Percentiles rank a stretch among this genome's conserved stretches.
Conservation (phyloP, 306 rosid species). For the Astragalus membranaceus region DNA sequence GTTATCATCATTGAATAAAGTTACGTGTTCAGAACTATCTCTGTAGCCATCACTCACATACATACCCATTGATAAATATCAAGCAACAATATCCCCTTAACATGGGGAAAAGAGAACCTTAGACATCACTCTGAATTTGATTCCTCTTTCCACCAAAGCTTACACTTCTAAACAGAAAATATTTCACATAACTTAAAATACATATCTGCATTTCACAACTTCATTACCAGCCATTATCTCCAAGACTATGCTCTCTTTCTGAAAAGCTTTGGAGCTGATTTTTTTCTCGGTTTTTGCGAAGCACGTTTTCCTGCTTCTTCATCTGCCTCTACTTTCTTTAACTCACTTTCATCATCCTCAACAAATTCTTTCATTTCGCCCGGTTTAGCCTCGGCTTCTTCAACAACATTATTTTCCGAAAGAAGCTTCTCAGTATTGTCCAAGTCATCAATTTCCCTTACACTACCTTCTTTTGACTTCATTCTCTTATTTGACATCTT, state of each 20-base stretch:
- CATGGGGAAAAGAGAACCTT: neutral
- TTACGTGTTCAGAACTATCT: neutral
- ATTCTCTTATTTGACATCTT: conserved; percentile 5
- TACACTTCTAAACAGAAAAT: neutral
- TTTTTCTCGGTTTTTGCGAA: conserved; percentile 11
- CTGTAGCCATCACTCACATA: neutral
- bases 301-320: neutral
- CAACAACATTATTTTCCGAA: neutral
- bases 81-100: neutral
- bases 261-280: conserved; percentile 19
- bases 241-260: conserved; percentile 30
- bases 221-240: neutral
- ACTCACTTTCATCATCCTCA: neutral
- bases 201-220: neutral
- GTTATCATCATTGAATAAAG: neutral
- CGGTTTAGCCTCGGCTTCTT: neutral
- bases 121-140: neutral
- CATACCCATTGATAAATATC: neutral
- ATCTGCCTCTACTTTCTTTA: conserved; percentile 18
- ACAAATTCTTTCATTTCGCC: neutral
- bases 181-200: neutral
- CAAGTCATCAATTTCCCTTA: neutral
- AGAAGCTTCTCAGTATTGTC: conserved; percentile 1
- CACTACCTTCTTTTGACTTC: conserved; percentile 15
- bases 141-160: no score